Evolutionary conservation across 495 filamentous ascomycete species (phyloP).

Genomic region (Lasiosphaeris hirsuta): DNA sequence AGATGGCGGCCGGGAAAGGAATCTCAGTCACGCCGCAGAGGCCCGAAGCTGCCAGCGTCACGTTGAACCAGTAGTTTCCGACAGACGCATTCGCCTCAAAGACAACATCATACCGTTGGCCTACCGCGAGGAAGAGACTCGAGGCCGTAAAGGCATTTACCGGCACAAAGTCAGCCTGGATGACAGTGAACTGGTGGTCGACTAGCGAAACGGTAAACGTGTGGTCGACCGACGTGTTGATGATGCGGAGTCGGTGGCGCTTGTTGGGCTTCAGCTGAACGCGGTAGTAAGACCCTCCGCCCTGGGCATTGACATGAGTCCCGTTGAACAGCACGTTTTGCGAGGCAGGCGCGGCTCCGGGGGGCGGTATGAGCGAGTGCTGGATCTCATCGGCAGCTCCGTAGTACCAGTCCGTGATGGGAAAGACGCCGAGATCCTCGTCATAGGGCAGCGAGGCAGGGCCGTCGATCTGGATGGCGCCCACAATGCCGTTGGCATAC

Average conservation of each 20-base stretch:
- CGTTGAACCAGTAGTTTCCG: constrained; percentile 14
- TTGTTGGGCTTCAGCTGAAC: constrained; percentile 31
- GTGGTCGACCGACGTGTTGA: constrained; percentile 47
- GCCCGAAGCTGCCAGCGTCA: constrained; percentile 3
- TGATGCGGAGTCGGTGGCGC: constrained; percentile 46
- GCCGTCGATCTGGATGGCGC: constrained; percentile 56
- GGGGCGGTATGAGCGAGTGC: background rate
- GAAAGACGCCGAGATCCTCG: constrained; percentile 52
- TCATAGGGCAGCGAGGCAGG: constrained; percentile 53
- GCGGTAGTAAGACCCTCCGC: constrained; percentile 20
- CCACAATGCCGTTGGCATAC: constrained; percentile 51
- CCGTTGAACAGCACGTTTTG: constrained; percentile 27
- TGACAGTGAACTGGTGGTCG: constrained; percentile 43
- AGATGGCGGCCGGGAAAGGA: constrained; percentile 12
- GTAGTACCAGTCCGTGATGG: constrained; percentile 46
- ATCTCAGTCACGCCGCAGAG: constrained; percentile 4
- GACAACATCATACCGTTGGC: constrained; percentile 64
- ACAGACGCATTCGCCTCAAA: constrained; percentile 49
- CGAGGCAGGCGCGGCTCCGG: constrained; percentile 6
- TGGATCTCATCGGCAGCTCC: constrained; percentile 25
- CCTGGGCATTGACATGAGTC: constrained; percentile 31
- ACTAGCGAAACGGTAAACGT: constrained; percentile 31
- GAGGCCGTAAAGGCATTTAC: constrained; percentile 40
- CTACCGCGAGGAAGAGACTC: constrained; percentile 52
- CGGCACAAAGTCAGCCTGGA: constrained; percentile 39